phyloP scores from a whole-genome alignment of 805 yeast species.

The Sugiyamaella boreocaroliniensis region DNA sequence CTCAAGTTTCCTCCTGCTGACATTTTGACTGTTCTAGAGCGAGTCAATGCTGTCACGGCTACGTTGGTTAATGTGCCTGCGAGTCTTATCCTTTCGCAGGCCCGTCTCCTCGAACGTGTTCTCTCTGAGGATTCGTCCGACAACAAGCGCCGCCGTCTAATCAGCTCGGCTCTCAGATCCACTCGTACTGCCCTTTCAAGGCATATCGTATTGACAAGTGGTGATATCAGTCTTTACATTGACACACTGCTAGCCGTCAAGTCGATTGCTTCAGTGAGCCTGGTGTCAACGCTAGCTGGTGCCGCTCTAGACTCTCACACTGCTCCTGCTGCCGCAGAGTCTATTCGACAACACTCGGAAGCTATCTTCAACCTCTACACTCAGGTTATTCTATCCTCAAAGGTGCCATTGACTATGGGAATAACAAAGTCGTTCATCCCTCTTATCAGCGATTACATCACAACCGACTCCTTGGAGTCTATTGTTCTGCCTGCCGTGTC shows the following conservation, averaged over 20 bases:
- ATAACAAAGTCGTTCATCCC: constrained; percentile 33
- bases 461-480: constrained; percentile 34
- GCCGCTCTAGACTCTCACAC: constrained; percentile 19
- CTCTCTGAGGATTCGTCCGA: constrained; percentile 13
- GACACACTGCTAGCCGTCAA: constrained; percentile 1
- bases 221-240: constrained; percentile 3
- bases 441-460: constrained; percentile 41
- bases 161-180: constrained; percentile 22
- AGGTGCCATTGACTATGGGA: constrained; percentile 18
- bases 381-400: constrained; percentile 28
- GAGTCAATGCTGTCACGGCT: constrained; percentile 42
- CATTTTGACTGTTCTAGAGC: constrained; percentile 49
- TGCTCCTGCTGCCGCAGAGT: constrained; percentile 17
- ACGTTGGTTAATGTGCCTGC: neutral
- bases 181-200: constrained; percentile 23
- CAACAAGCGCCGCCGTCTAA: constrained; percentile 24
- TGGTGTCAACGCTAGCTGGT: constrained; percentile 35
- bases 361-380: constrained; percentile 23
- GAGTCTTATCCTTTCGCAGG: neutral
- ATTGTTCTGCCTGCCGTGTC: constrained; percentile 56
- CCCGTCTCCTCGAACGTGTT: neutral
- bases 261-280: constrained; percentile 2
- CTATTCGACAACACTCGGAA: constrained; percentile 11
- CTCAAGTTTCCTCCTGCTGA: constrained; percentile 44
- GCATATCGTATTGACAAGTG: neutral